Percentiles rank a stretch among this genome's conserved stretches.
phyloP scores from a whole-genome alignment of 176 grass and related monocot species.

The Zea luxurians region DNA sequence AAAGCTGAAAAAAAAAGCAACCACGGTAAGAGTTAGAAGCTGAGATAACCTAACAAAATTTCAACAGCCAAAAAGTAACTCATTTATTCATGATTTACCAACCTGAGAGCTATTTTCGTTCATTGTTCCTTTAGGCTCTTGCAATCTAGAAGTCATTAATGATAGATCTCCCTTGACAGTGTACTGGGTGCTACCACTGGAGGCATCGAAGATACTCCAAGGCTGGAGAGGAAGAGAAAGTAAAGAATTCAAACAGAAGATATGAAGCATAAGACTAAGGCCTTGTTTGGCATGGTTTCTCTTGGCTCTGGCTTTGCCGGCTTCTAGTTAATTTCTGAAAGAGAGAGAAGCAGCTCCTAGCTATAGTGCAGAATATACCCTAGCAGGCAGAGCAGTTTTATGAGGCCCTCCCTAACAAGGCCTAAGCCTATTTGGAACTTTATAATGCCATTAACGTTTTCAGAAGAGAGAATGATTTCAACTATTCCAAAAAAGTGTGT shows the following conservation, averaged over 20 bases:
- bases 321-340: too few species aligned
- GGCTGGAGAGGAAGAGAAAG: slow-evolving; percentile 37
- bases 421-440: neutral
- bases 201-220: slow-evolving; percentile 46
- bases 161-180: slow-evolving; percentile 28
- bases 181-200: slow-evolving; percentile 20
- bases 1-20: slow-evolving; percentile 51
- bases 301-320: too few species aligned
- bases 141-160: slow-evolving; percentile 23
- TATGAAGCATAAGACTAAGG: slow-evolving; percentile 3
- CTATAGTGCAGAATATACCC: too few species aligned
- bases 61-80: neutral
- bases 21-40: neutral
- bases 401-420: too few species aligned
- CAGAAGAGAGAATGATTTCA: neutral
- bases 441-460: neutral
- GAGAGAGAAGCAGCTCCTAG: too few species aligned
- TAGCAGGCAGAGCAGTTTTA: too few species aligned
- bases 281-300: too few species aligned
- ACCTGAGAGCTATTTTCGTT: slow-evolving; percentile 44
- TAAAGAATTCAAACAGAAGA: neutral
- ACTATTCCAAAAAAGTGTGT: neutral
- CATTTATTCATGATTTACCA: slow-evolving; percentile 19
- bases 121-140: slow-evolving; percentile 32
- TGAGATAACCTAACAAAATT: slow-evolving; percentile 8